Conservation (phyloP, 768 basidiomycete species). For the Boletus sensibilis region DNA sequence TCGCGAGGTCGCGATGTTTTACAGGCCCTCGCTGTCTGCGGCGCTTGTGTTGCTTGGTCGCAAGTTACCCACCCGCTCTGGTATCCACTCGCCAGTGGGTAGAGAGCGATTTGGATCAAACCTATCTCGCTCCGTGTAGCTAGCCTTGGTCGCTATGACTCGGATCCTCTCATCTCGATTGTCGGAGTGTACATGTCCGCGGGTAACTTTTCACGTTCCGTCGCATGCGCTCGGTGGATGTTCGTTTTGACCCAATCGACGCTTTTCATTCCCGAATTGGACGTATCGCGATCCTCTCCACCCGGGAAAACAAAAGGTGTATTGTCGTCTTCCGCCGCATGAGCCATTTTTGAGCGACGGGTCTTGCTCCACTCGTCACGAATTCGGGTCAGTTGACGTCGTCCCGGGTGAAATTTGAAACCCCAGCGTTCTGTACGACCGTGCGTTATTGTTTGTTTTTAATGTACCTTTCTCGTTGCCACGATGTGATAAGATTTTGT, state of each 20-base stretch:
- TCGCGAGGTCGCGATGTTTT: background rate
- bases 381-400: background rate
- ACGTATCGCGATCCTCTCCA: background rate
- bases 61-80: background rate
- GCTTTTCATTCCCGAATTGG: slow-evolving; percentile 1
- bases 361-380: too few species aligned
- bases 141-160: background rate
- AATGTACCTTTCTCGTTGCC: slow-evolving; percentile 1
- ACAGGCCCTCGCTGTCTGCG: background rate
- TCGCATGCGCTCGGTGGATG: background rate
- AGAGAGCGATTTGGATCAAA: background rate
- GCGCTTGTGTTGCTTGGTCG: background rate
- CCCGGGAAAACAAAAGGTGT: too few species aligned
- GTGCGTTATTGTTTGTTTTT: background rate
- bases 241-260: background rate
- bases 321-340: background rate
- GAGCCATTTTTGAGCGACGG: background rate
- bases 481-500: slow-evolving; percentile 27
- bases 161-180: background rate
- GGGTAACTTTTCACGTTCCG: background rate
- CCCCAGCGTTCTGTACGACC: background rate
- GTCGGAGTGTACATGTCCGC: background rate
- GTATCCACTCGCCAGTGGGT: background rate
- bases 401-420: background rate
- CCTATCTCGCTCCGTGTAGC: too few species aligned